These are phyloP conservation scores for Pholiota microspora DNA, from an alignment of 768 basidiomycete genomes.

Conservation along the genomic window DNA sequence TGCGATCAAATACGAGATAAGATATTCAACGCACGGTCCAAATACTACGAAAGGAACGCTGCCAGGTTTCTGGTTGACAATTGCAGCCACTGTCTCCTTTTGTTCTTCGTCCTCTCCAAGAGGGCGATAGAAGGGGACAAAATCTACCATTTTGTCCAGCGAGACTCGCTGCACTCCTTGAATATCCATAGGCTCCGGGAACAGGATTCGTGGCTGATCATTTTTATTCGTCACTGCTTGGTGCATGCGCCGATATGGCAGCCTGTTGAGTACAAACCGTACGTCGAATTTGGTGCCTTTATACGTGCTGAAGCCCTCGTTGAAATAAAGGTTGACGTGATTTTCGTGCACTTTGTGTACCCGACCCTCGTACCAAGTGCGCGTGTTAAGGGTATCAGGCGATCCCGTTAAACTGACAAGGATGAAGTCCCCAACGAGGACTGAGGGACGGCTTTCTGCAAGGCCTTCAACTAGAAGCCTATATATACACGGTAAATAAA, in stretches of 20 bases:
- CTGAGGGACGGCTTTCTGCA: slow-evolving; percentile 57
- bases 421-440: slow-evolving; percentile 51
- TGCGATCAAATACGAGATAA: neutral
- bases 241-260: slow-evolving; percentile 53
- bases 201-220: slow-evolving; percentile 41
- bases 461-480: slow-evolving; percentile 55
- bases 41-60: slow-evolving; percentile 57
- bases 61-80: slow-evolving; percentile 42
- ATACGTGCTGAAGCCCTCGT: slow-evolving; percentile 39
- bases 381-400: slow-evolving; percentile 19
- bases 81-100: slow-evolving; percentile 47
- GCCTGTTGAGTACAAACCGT: slow-evolving; percentile 54
- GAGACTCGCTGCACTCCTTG: slow-evolving; percentile 17
- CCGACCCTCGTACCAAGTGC: slow-evolving; percentile 38
- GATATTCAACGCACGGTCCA: slow-evolving; percentile 50
- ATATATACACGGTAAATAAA: neutral
- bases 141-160: slow-evolving; percentile 15
- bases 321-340: slow-evolving; percentile 46
- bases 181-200: slow-evolving; percentile 36
- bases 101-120: slow-evolving; percentile 46
- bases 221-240: slow-evolving; percentile 43
- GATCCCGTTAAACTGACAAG: slow-evolving; percentile 28
- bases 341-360: slow-evolving; percentile 46
- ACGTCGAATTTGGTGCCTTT: slow-evolving; percentile 45
- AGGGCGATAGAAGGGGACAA: slow-evolving; percentile 27